Evolutionary conservation across 2,329 filamentous ascomycete genomes (phyloP), one percentile per base, ranked within the genome.

Genomic region (Fusarium irregulare): DNA sequence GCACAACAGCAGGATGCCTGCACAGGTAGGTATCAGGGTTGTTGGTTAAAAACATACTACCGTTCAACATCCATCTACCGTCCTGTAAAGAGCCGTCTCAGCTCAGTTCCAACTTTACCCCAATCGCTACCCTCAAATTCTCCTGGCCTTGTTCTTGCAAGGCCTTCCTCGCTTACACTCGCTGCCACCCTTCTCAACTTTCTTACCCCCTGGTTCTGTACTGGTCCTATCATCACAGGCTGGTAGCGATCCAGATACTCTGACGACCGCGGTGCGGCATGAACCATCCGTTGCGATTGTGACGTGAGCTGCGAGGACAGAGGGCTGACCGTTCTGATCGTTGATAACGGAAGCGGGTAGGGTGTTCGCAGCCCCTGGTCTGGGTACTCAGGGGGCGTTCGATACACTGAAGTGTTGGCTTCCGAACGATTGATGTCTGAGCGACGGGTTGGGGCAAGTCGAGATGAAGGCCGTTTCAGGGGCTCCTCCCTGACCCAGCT

Each of bases 381-480:
- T 4, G 68, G 61, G 44, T 74, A 77, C 56, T 79, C 78, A 1
- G 77, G 74, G 1, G 77, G 76, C 11, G 78, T 79, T 44, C 66
- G 49, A 50, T 81, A 79, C 18, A 68, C 68, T 4, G 75, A 76
- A 45, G 72, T 75, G 32, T 54, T 71, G 37, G 48, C 69, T 9
- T 71, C 72, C 16, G 72, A 75, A 32, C 62, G 65, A 42, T 58
- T 71, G 14, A 49, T 60, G 12, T 71, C 72, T 20, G 71, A 73
- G 23, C 64, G 66, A 30, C 68, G 70, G 21, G 66, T 49, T 27
- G 56, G 46, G 37, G 66, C 65, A n/a, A 79, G 64, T 18, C 77
- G 75, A 7, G 80, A 81, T 2, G 80, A 82, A 1, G 81, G 82
- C 0, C 80, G 76, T 40, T 78, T 78, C 37, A 83, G 71, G 9